Evolutionary conservation across 495 filamentous ascomycete genomes (phyloP), one percentile per base, ranked within the genome.

Genomic region (Bacidia rubella): DNA sequence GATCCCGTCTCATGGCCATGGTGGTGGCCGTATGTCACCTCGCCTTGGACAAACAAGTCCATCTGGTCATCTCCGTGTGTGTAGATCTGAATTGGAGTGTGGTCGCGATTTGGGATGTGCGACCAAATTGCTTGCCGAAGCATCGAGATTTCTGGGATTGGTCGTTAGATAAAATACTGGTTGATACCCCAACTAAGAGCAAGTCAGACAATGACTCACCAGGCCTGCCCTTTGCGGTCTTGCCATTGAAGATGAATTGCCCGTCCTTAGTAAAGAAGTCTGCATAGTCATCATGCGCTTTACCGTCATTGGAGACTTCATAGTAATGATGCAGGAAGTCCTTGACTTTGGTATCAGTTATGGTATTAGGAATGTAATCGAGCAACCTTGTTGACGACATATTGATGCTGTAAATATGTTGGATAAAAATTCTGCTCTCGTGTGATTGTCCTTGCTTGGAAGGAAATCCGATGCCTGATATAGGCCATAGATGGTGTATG

Each of bases 111-210:
- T 17, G 54, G 54, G 47, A 56, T 35, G 32, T 56, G 54, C 2
- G 54, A 51, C 48, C 47, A 56, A 22, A 56, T 51, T 11, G 39
- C 54, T 46, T 52, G 43, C 40, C 54, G 54, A 9, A 56, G 25
- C 24, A 21, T 29, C 10, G 21, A 25, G 40, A 52, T 52, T 17
- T 52, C 48, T 55, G 21, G 17, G 5, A 11, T 19, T 17, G 20
- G 15, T 51, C 12, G 12, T 17, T 49, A 4, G 29, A 20, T 19
- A 27, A 35, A 2, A 19, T 51, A 10, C 2, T 1, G n/a, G 42
- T 45, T 2, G 4, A 20, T 5, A 27, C 27, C n/a, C 20, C 22
- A 22, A 15, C 9, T 43, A 0, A n/a, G 2, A 43, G 11, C 41
- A 22, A 9, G 41, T n/a, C n/a, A n/a, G n/a, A n/a, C n/a, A n/a